Conservation (phyloP, 2,329 filamentous ascomycete genomes). For the Calonectria hongkongensis region DNA sequence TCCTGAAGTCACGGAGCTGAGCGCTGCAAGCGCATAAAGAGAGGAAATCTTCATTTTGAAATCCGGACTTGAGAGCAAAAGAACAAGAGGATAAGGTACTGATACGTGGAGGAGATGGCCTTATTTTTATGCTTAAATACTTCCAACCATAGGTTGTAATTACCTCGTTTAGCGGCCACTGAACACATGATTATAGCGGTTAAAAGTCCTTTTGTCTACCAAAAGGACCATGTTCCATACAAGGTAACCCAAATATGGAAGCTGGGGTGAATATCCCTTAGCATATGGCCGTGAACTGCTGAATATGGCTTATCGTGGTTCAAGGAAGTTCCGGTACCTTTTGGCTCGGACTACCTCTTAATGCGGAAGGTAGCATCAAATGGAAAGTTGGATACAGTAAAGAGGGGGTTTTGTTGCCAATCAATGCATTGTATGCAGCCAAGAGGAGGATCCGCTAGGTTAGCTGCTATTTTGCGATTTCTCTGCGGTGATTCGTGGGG, state of each 20-base stretch:
- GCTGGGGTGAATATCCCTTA: background rate
- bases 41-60: constrained; percentile 28
- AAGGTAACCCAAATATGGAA: constrained; percentile 13
- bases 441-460: background rate
- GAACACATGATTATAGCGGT: background rate
- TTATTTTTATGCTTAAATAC: background rate
- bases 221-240: constrained; percentile 1
- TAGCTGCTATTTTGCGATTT: background rate
- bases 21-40: constrained; percentile 28
- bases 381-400: background rate
- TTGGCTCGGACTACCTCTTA: constrained; percentile 9
- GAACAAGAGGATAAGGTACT: background rate
- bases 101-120: background rate
- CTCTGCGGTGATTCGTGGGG: background rate
- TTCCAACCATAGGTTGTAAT: background rate
- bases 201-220: constrained; percentile 12
- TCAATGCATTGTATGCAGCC: background rate
- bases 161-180: background rate
- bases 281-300: constrained; percentile 6
- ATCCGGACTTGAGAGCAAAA: background rate
- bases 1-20: constrained; percentile 30
- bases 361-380: constrained; percentile 30
- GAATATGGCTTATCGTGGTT: constrained; percentile 18
- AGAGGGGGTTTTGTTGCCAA: background rate
- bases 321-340: constrained; percentile 8